Percentiles rank a stretch among this genome's conserved stretches.
Conservation (phyloP, 2,329 filamentous ascomycete genomes). For the Colletotrichum sp. region DNA sequence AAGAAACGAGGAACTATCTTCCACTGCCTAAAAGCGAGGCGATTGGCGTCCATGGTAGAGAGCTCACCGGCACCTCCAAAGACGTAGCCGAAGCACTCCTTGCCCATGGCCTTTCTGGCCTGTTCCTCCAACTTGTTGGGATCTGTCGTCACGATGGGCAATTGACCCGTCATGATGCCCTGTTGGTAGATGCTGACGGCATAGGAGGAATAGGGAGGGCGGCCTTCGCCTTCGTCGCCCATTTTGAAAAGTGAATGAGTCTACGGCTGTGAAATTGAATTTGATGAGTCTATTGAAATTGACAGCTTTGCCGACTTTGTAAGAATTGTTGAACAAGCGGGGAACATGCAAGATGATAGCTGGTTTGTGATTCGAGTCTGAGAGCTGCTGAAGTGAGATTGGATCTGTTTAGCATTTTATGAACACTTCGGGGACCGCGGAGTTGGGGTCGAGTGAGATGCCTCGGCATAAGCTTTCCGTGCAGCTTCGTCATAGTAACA, state of each 20-base stretch:
- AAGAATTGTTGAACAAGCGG: not conserved
- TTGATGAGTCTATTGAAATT: not conserved
- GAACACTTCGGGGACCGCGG: not conserved
- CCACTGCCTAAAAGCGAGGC: constrained; percentile 58
- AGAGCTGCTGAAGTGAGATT: not conserved
- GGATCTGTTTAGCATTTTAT: not conserved
- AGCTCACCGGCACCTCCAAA: constrained; percentile 66
- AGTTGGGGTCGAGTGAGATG: not conserved
- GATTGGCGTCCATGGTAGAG: constrained; percentile 65
- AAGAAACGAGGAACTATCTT: constrained; percentile 59
- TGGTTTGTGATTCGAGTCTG: not conserved
- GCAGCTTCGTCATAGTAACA: not conserved
- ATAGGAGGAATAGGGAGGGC: constrained; percentile 44
- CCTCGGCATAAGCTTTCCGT: constrained; percentile 2
- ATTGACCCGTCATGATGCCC: constrained; percentile 51
- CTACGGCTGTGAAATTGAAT: not conserved
- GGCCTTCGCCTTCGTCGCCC: constrained; percentile 17
- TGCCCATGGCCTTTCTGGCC: constrained; percentile 52
- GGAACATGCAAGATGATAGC: not conserved
- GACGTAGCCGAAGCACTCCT: constrained; percentile 62
- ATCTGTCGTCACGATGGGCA: constrained; percentile 62
- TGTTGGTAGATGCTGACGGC: constrained; percentile 54
- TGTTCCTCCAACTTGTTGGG: constrained; percentile 61
- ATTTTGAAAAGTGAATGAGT: not conserved
- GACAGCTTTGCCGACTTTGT: not conserved